Base-by-base conservation (phyloP, 805 yeast species). In the Zygotorulaspora sp. region DNA sequence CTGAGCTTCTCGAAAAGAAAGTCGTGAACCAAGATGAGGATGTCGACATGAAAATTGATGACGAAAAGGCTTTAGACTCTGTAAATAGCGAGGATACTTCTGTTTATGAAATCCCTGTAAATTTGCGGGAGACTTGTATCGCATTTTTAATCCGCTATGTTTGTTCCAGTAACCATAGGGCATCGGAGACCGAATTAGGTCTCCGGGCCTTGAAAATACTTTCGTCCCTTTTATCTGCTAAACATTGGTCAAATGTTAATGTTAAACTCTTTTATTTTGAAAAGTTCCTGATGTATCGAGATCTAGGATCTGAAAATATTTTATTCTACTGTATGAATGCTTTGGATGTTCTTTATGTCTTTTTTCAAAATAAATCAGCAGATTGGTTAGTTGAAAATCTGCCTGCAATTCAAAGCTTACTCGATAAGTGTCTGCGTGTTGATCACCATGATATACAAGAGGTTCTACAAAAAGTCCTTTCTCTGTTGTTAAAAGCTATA, bases 401-500 rank as follows among this genome's bases (percentile, higher is more conserved):
- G 25, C 67, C 71, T 1, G 77, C 80, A 22, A 71, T 94, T 21
- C 89, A 83, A 47, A 75, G 74, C 39, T 65, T 92, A 11, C 66
- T 92, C 11, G 95, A 84, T 43, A 85, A 85, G 49, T 80, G 95
- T 50, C 68, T 92, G 45, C 77, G 80, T 32, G 80, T 92, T 0
- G 88, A 83, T 49, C 83, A 85, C 47, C 88, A 81, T 47, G 96
- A 85, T 57, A 78, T 88, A 10, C 97, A 89, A 57, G 90, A 83
- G 50, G 86, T 81, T 0, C 64, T 87, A 17, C 92, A 83, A 54
- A 72, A 86, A 36, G 89, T 87, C 0, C 62, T 90, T 44, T 63
- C 76, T n/a, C 67, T 78, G 5, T 76, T 89, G 19, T 63, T 89
- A 40, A 72, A 71, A 30, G 87, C 94, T 0, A 74, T 85, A 37